Percentiles rank a stretch among this genome's conserved stretches.
phyloP scores from a whole-genome alignment of 73 alveolate species.

The Loxodes magnus region DNA sequence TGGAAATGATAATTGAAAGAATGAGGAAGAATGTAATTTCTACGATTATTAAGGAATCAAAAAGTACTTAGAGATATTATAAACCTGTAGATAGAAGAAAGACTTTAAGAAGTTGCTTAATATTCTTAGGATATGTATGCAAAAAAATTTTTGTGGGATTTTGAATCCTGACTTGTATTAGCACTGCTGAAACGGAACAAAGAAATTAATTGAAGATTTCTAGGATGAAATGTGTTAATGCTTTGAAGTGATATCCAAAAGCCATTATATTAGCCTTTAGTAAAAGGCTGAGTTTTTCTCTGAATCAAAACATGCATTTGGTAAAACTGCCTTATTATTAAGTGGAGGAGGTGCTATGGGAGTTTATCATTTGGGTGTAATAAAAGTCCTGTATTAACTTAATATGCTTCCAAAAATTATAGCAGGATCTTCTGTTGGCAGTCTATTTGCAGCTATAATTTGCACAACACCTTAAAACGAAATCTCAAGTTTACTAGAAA shows the following conservation, averaged over 20 bases:
- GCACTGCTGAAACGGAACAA: slow-evolving; percentile 44
- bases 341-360: slow-evolving; percentile 66
- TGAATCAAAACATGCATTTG: slow-evolving; percentile 53
- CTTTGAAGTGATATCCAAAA: slow-evolving; percentile 23
- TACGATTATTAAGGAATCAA: slow-evolving; percentile 29
- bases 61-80: slow-evolving; percentile 7
- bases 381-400: slow-evolving; percentile 38
- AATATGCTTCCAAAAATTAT: slow-evolving; percentile 47
- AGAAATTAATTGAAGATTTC: slow-evolving; percentile 31
- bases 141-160: slow-evolving; percentile 35
- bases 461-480: slow-evolving; percentile 23
- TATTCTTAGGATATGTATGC: slow-evolving; percentile 27
- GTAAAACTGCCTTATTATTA: slow-evolving; percentile 50
- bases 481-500: slow-evolving; percentile 11
- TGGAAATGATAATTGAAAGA: slow-evolving; percentile 46
- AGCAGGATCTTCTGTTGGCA: slow-evolving; percentile 60
- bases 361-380: slow-evolving; percentile 47
- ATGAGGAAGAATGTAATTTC: slow-evolving; percentile 10
- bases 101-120: slow-evolving; percentile 29
- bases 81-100: slow-evolving; percentile 14
- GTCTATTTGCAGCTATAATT: slow-evolving; percentile 35
- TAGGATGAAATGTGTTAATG: slow-evolving; percentile 45
- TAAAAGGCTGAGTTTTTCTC: slow-evolving; percentile 43
- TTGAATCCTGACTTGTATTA: slow-evolving; percentile 28
- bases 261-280: slow-evolving; percentile 9